phyloP scores from a whole-genome alignment of 2,329 filamentous ascomycete species.

The Trichoderma sp. region DNA sequence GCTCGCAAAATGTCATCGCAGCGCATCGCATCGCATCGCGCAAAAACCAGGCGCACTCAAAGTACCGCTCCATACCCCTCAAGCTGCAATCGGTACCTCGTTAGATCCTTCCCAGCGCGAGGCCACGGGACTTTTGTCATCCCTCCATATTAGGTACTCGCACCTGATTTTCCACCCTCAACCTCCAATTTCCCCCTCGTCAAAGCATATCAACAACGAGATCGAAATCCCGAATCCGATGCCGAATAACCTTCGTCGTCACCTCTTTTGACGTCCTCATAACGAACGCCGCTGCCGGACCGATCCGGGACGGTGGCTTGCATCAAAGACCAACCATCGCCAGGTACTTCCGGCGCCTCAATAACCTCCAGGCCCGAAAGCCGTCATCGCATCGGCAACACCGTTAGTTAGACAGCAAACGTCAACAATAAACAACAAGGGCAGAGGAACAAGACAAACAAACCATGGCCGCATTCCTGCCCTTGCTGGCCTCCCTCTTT shows the following conservation, averaged over 20 bases:
- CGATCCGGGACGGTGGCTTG: slow-evolving; percentile 13
- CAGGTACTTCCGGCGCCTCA: not conserved
- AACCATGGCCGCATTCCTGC: slow-evolving; percentile 43
- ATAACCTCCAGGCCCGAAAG: not conserved
- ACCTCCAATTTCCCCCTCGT: not conserved
- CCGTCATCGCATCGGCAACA: not conserved
- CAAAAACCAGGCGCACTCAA: not conserved
- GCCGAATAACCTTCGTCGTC: not conserved
- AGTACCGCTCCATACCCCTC: not conserved
- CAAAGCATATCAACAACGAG: not conserved
- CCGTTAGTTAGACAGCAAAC: too few relatives aligned
- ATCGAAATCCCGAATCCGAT: not conserved
- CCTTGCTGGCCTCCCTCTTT: slow-evolving; percentile 57
- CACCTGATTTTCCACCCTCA: not conserved
- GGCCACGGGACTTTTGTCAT: not conserved
- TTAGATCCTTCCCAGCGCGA: not conserved
- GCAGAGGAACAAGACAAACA: not conserved
- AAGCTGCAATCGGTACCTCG: not conserved
- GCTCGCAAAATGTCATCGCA: not conserved
- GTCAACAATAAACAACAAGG: too few relatives aligned
- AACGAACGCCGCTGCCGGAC: not conserved
- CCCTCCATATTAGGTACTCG: not conserved
- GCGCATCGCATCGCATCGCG: not conserved
- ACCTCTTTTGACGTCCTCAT: not conserved
- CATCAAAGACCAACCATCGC: not conserved